Evolutionary conservation across 805 yeast genomes (phyloP).

Genomic region (Candida taoyuanica): DNA sequence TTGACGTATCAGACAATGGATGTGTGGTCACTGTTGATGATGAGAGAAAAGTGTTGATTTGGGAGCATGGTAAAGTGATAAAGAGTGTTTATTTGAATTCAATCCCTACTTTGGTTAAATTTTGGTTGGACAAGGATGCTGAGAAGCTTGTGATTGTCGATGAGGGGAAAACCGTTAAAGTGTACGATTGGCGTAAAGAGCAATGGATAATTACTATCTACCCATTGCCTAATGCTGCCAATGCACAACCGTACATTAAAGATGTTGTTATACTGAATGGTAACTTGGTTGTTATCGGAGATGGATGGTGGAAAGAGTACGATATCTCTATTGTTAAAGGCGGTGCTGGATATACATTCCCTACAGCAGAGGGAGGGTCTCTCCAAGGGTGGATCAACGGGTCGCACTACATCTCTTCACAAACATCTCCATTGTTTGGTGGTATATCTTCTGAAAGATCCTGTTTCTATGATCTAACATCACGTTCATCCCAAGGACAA

Average conservation of each 20-base stretch:
- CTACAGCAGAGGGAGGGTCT: slow-evolving; percentile 14
- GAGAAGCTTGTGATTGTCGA: slow-evolving; percentile 33
- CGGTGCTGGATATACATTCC: slow-evolving; percentile 32
- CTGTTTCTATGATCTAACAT: slow-evolving; percentile 21
- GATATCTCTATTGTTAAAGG: slow-evolving; percentile 24
- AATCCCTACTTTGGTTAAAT: slow-evolving; percentile 28
- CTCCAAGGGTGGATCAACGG: slow-evolving; percentile 22
- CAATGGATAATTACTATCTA: slow-evolving; percentile 30
- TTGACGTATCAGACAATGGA: slow-evolving; percentile 30
- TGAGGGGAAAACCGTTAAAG: slow-evolving; percentile 27
- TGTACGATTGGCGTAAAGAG: slow-evolving; percentile 31
- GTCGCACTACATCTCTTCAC: slow-evolving; percentile 17
- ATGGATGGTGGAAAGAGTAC: slow-evolving; percentile 33
- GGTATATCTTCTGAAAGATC: slow-evolving; percentile 21
- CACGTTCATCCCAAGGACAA: slow-evolving; percentile 16
- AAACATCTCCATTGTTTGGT: slow-evolving; percentile 19
- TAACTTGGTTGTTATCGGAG: slow-evolving; percentile 28
- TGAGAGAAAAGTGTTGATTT: slow-evolving; percentile 27
- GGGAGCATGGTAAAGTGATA: slow-evolving; percentile 25
- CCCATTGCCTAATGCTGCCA: slow-evolving; percentile 24
- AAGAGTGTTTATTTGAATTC: slow-evolving; percentile 13
- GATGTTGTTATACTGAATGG: slow-evolving; percentile 25
- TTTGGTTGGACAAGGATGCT: slow-evolving; percentile 30
- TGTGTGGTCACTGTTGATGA: slow-evolving; percentile 29
- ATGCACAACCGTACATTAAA: slow-evolving; percentile 11